These are phyloP conservation scores for Saccharomycopsis vini DNA, from an alignment of 805 yeast species.

Conservation along the genomic window DNA sequence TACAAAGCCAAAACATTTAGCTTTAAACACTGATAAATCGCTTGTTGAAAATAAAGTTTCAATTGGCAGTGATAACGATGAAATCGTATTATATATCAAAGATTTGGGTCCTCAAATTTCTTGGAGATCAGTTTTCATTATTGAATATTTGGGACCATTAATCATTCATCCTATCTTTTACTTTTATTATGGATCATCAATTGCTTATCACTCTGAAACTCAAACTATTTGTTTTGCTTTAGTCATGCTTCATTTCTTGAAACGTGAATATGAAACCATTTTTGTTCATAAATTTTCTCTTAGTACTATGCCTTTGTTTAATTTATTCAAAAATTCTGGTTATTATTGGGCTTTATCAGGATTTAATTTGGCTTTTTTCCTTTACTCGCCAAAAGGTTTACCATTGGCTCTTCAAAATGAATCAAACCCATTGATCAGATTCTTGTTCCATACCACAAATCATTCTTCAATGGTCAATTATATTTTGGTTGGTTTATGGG, in stretches of 20 bases:
- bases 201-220: constrained; percentile 34
- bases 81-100: constrained; percentile 51
- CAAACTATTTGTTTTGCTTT: constrained; percentile 48
- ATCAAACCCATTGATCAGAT: constrained; percentile 2
- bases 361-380: constrained; percentile 38
- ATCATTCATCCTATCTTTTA: constrained; percentile 68
- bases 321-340: constrained; percentile 77
- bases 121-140: constrained; percentile 82
- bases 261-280: constrained; percentile 83
- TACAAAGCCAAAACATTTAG: constrained; percentile 24
- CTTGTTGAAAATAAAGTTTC: constrained; percentile 34
- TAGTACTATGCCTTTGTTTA: constrained; percentile 86
- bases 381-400: constrained; percentile 28
- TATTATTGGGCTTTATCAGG: constrained; percentile 96
- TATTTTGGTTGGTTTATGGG: constrained; percentile 38
- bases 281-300: constrained; percentile 79
- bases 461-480: constrained; percentile 14
- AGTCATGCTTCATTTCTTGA: constrained; percentile 66
- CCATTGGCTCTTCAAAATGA: constrained; percentile 3
- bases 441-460: constrained; percentile 19
- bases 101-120: constrained; percentile 90
- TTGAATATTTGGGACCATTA: constrained; percentile 88
- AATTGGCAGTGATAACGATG: constrained; percentile 33
- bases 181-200: constrained; percentile 29
- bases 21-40: constrained; percentile 23